These are phyloP conservation scores for Sedum album DNA, from an alignment of 164 flowering plant species.

Conservation along the genomic window DNA sequence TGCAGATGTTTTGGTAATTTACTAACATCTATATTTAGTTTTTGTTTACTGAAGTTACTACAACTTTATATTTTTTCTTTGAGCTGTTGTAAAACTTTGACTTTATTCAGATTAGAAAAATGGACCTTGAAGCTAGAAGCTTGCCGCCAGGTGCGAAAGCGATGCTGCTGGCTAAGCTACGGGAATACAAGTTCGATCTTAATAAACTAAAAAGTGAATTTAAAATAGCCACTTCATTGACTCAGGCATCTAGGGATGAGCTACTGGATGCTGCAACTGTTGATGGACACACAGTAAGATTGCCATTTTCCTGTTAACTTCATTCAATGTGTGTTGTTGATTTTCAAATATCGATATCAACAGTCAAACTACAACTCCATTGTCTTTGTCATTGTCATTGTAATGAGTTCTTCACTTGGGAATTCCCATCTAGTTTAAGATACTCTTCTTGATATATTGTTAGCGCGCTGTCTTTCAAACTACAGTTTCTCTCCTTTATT, in stretches of 20 bases:
- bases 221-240: neutral
- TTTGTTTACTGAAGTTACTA: neutral
- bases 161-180: neutral
- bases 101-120: neutral
- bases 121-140: neutral
- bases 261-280: neutral
- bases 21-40: neutral
- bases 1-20: slow-evolving; percentile 57
- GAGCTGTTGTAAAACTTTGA: neutral
- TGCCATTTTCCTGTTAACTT: neutral
- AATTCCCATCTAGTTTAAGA: no score
- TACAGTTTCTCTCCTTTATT: no score
- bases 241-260: neutral
- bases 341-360: no score
- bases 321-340: neutral
- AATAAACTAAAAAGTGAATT: neutral
- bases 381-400: no score
- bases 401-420: no score
- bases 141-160: neutral
- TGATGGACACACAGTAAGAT: neutral
- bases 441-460: no score
- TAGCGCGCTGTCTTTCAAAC: no score
- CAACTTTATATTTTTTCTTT: neutral
- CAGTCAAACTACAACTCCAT: no score
- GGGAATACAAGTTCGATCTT: neutral